phyloP scores from a whole-genome alignment of 495 filamentous ascomycete species.

The Aspergillus coremiiformis region DNA sequence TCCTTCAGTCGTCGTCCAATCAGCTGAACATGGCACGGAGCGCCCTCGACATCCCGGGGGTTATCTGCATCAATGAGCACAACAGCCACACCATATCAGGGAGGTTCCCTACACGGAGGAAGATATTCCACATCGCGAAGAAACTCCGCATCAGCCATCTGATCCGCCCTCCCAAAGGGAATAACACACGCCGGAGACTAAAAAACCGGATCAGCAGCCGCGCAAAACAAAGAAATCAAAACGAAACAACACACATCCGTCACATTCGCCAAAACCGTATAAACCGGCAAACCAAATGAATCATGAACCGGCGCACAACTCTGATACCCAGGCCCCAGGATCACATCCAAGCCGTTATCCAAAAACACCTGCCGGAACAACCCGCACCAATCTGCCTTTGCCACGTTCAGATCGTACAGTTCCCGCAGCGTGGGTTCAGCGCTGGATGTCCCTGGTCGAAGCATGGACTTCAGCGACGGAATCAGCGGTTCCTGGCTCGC shows the following conservation, averaged over 20 bases:
- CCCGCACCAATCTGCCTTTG: slow-evolving; percentile 7
- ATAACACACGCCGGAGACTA: slow-evolving; percentile 33
- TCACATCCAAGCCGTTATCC: slow-evolving; percentile 33
- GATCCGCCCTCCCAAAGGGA: slow-evolving; percentile 23
- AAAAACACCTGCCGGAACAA: slow-evolving; percentile 21
- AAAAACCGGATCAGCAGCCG: too few relatives aligned
- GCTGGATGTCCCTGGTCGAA: slow-evolving; percentile 10
- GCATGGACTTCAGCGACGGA: slow-evolving; percentile 5
- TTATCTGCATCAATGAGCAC: slow-evolving; percentile 9
- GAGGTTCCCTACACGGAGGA: slow-evolving; percentile 15
- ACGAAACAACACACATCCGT: slow-evolving; percentile 37
- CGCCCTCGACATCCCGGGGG: slow-evolving; percentile 18
- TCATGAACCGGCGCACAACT: slow-evolving; percentile 43
- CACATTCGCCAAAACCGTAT: slow-evolving; percentile 45
- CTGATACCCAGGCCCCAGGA: slow-evolving; percentile 41
- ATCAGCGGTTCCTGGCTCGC: background rate
- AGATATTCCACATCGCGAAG: slow-evolving; percentile 14
- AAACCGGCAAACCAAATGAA: slow-evolving; percentile 37
- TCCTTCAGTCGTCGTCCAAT: slow-evolving; percentile 23
- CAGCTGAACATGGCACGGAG: slow-evolving; percentile 26
- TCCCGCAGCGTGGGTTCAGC: slow-evolving; percentile 24
- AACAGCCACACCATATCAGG: background rate
- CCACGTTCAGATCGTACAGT: slow-evolving; percentile 16
- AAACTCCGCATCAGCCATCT: slow-evolving; percentile 11
- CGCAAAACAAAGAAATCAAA: background rate